These are phyloP conservation scores for Exophiala sp. DNA, from an alignment of 2,329 filamentous ascomycete species.

Conservation along the genomic window DNA sequence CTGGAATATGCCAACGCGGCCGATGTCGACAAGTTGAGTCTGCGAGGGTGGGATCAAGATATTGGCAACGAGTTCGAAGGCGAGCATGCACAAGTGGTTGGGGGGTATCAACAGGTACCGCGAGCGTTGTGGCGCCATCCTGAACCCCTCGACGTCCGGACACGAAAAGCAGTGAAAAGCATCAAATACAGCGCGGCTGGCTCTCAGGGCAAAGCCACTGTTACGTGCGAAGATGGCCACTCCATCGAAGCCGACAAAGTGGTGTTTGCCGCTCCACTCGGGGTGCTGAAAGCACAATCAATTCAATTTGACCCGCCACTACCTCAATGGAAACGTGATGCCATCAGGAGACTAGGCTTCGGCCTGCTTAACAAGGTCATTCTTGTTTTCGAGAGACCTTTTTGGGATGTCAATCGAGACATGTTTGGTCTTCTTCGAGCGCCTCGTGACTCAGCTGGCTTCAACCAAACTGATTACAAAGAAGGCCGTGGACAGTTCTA, in stretches of 20 bases:
- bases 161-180: constrained; percentile 67
- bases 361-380: constrained; percentile 95
- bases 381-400: constrained; percentile 79
- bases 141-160: constrained; percentile 70
- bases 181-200: constrained; percentile 61
- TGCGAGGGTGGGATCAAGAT: constrained; percentile 94
- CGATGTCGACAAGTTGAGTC: constrained; percentile 79
- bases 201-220: constrained; percentile 49
- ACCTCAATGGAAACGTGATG: constrained; percentile 78
- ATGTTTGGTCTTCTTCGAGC: constrained; percentile 90
- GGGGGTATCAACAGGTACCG: constrained; percentile 92
- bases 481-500: constrained; percentile 86
- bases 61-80: constrained; percentile 97
- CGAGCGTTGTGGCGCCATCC: constrained; percentile 78
- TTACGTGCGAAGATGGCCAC: constrained; percentile 76
- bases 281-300: constrained; percentile 78
- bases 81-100: constrained; percentile 85
- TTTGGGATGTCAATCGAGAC: constrained; percentile 86
- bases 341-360: constrained; percentile 81
- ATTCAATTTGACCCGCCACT: constrained; percentile 86
- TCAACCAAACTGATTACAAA: constrained; percentile 75
- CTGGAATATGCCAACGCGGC: constrained; percentile 96
- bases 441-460: constrained; percentile 63
- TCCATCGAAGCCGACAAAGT: constrained; percentile 79
- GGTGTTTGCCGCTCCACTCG: constrained; percentile 85